Evolutionary conservation across 2,329 filamentous ascomycete genomes (phyloP).

Genomic region (Colletotrichum sojae): DNA sequence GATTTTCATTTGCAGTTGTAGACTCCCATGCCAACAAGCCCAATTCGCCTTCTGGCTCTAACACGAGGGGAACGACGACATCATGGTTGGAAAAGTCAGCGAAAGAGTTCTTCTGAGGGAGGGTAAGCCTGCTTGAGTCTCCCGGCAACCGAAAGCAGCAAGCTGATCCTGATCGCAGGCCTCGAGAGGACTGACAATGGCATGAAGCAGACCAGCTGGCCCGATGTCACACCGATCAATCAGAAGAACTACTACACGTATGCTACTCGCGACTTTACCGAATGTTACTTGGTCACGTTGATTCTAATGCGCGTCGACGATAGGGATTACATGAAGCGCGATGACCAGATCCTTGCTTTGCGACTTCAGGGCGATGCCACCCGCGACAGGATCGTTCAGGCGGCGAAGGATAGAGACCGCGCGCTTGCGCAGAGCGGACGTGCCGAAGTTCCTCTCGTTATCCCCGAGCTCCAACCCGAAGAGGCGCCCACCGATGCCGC

Average conservation of each 20-base stretch:
- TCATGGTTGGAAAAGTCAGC: constrained; percentile 74
- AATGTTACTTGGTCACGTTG: neutral
- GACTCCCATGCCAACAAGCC: constrained; percentile 16
- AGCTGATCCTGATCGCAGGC: constrained; percentile 66
- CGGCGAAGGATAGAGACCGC: constrained; percentile 88
- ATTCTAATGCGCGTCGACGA: constrained; percentile 44
- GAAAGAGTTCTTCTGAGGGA: constrained; percentile 75
- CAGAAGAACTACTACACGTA: constrained; percentile 99
- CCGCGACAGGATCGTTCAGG: constrained; percentile 86
- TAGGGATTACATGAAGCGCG: constrained; percentile 97
- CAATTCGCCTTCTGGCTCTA: constrained; percentile 21
- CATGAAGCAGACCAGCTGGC: constrained; percentile 96
- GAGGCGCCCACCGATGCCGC: constrained; percentile 69
- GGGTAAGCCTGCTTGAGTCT: constrained; percentile 58
- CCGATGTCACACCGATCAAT: constrained; percentile 92
- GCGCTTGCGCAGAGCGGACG: constrained; percentile 82
- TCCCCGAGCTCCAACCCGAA: constrained; percentile 72
- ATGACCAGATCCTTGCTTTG: constrained; percentile 93
- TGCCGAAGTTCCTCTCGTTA: constrained; percentile 73
- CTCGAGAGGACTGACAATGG: constrained; percentile 98
- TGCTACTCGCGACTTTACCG: constrained; percentile 45
- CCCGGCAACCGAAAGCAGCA: constrained; percentile 1
- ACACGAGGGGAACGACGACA: constrained; percentile 47
- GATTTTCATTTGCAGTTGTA: constrained; percentile 11
- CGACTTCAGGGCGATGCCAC: constrained; percentile 90